Percentiles rank a stretch among this genome's conserved stretches.
Evolutionary conservation across 2,329 filamentous ascomycete species (phyloP).

Genomic region (Fusarium scirpi): DNA sequence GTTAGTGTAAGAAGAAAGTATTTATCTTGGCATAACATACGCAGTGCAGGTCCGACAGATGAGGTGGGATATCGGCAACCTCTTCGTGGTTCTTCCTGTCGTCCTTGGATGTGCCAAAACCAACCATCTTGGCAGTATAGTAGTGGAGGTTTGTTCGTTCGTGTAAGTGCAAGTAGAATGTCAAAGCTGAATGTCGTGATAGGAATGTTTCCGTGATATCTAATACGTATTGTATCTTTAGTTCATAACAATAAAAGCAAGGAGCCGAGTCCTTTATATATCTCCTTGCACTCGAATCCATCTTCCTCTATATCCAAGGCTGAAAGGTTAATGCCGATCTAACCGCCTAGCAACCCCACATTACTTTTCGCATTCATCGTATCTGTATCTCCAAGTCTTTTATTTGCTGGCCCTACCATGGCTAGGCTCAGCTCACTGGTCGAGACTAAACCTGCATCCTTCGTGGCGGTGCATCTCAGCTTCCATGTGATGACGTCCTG

Average conservation of each 20-base stretch:
- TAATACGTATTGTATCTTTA: not conserved
- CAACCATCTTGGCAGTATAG: constrained; percentile 41
- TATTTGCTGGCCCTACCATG: constrained; percentile 10
- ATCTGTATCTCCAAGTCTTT: constrained; percentile 4
- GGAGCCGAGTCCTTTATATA: constrained; percentile 27
- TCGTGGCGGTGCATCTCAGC: constrained; percentile 21
- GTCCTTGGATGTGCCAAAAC: constrained; percentile 42
- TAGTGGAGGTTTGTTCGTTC: not conserved
- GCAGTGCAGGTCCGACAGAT: constrained; percentile 64
- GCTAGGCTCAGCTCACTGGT: not conserved
- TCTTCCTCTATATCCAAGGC: not conserved
- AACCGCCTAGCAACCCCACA: constrained; percentile 2
- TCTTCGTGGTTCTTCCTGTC: constrained; percentile 45
- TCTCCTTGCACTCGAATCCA: not conserved
- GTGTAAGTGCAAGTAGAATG: not conserved
- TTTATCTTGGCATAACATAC: constrained; percentile 5
- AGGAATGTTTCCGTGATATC: not conserved
- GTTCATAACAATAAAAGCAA: not conserved
- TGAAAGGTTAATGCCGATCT: constrained; percentile 13
- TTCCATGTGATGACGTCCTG: constrained; percentile 11
- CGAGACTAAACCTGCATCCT: not conserved
- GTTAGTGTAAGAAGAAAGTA: not conserved
- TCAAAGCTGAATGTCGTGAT: not conserved
- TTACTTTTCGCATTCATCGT: constrained; percentile 41
- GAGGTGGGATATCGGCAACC: constrained; percentile 54